Percentiles rank a stretch among this genome's conserved stretches.
Conservation (phyloP, 345 rosid genomes). For the Physaria fendleri region DNA sequence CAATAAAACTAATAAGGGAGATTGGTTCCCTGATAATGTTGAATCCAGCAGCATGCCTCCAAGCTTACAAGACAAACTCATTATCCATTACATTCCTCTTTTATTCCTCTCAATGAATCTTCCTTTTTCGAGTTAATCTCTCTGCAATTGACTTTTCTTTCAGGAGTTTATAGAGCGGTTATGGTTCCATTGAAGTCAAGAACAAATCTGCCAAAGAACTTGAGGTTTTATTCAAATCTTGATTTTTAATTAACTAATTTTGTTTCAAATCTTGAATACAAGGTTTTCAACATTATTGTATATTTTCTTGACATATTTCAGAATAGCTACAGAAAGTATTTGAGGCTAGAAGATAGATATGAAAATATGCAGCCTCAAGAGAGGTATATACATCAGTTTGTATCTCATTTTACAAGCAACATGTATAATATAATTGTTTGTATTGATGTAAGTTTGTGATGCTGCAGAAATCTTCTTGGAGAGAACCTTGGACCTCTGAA, state of each 20-base stretch:
- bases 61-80: constrained; percentile 79
- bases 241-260: not conserved
- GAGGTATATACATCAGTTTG: constrained; percentile 9
- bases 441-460: constrained; percentile 9
- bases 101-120: no score
- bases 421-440: not conserved
- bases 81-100: no score
- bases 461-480: constrained; percentile 77
- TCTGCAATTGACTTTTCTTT: no score
- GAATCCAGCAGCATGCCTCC: constrained; percentile 43
- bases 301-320: constrained; percentile 8
- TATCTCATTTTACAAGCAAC: not conserved
- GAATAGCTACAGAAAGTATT: constrained; percentile 36
- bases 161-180: no score
- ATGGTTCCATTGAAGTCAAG: constrained; percentile 69
- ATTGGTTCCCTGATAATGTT: constrained; percentile 49
- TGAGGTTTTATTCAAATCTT: constrained; percentile 57
- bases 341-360: constrained; percentile 33
- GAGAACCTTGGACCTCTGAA: constrained; percentile 86
- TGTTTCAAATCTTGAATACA: not conserved
- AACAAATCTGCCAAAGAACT: constrained; percentile 84
- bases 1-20: constrained; percentile 48
- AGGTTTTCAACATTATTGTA: not conserved
- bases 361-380: constrained; percentile 31
- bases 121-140: no score